Evolutionary conservation across 768 basidiomycete species (phyloP).

Genomic region (Daedaleopsis nitida): DNA sequence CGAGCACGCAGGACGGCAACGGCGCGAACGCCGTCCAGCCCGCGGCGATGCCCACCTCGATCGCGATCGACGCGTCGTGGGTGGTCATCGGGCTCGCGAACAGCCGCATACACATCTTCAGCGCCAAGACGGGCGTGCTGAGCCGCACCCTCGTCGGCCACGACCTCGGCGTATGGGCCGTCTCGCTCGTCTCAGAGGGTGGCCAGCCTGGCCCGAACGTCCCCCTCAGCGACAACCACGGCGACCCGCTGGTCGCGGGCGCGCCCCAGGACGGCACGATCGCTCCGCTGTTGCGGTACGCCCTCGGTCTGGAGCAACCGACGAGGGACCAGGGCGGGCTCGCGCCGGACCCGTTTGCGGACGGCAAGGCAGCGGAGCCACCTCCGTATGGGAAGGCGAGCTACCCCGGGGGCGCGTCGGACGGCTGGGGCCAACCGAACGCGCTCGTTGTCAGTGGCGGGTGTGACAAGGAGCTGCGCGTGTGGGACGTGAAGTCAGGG

Average conservation of each 20-base stretch:
- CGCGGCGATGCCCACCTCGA: slow-evolving; percentile 70
- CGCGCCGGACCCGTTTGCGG: slow-evolving; percentile 12
- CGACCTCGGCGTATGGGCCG: slow-evolving; percentile 89
- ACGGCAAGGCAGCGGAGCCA: slow-evolving; percentile 1
- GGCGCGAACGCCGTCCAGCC: slow-evolving; percentile 21
- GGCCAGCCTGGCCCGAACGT: slow-evolving; percentile 11
- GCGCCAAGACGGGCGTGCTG: slow-evolving; percentile 74
- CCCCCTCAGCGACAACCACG: not conserved
- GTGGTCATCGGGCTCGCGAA: slow-evolving; percentile 90
- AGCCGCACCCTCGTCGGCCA: slow-evolving; percentile 82
- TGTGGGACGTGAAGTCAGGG: slow-evolving; percentile 92
- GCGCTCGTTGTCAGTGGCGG: slow-evolving; percentile 88
- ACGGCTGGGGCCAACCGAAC: slow-evolving; percentile 88
- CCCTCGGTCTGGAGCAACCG: slow-evolving; percentile 12
- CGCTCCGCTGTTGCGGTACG: slow-evolving; percentile 8
- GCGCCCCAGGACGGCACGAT: slow-evolving; percentile 12
- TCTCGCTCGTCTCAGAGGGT: slow-evolving; percentile 73
- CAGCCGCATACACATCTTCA: slow-evolving; percentile 83
- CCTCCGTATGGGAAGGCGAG: slow-evolving; percentile 21
- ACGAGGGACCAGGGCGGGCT: not conserved
- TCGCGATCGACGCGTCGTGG: slow-evolving; percentile 81
- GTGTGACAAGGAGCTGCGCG: slow-evolving; percentile 87
- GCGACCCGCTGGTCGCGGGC: slow-evolving; percentile 14
- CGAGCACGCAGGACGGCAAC: slow-evolving; percentile 3
- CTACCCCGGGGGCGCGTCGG: slow-evolving; percentile 40